Percentiles rank a stretch among this genome's conserved stretches.
Conservation (phyloP, 257 asterid species). For the Solanum commersonii region DNA sequence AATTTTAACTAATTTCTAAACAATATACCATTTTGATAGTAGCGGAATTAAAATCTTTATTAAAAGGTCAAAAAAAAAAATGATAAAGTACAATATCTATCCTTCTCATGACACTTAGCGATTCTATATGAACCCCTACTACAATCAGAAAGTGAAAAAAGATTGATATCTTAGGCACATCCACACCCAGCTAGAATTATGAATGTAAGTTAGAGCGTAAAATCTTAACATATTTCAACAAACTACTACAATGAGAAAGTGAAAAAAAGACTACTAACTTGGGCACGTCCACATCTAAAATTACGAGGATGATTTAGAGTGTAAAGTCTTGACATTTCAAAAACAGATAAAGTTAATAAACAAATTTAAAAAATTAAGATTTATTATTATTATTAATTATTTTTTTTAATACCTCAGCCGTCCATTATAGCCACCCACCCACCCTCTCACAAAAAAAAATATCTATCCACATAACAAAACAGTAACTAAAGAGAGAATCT, state of each 20-base stretch:
- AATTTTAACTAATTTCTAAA: too few relatives aligned
- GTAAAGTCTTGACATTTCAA: background rate
- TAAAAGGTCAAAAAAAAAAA: background rate
- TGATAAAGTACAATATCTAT: background rate
- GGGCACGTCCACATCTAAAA: too few relatives aligned
- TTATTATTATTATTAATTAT: too few relatives aligned
- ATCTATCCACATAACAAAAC: constrained; percentile 19
- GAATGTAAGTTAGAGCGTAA: too few relatives aligned
- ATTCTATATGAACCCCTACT: background rate
- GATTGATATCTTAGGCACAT: background rate
- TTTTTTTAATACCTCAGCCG: constrained; percentile 24
- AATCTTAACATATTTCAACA: background rate
- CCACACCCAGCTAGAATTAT: background rate
- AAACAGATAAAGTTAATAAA: too few relatives aligned
- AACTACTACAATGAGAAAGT: too few relatives aligned
- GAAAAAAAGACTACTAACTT: too few relatives aligned
- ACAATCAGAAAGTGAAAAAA: background rate
- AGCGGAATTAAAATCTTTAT: background rate
- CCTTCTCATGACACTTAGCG: background rate
- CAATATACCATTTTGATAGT: background rate
- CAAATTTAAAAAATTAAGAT: too few relatives aligned
- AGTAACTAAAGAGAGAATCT: background rate
- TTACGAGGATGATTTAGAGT: background rate
- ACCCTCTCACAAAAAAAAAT: background rate
- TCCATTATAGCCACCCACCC: constrained; percentile 45